Evolutionary conservation across 1,139 yeast species (phyloP), one percentile per base, ranked within the genome.

Genomic region (Taphrina betulina): DNA sequence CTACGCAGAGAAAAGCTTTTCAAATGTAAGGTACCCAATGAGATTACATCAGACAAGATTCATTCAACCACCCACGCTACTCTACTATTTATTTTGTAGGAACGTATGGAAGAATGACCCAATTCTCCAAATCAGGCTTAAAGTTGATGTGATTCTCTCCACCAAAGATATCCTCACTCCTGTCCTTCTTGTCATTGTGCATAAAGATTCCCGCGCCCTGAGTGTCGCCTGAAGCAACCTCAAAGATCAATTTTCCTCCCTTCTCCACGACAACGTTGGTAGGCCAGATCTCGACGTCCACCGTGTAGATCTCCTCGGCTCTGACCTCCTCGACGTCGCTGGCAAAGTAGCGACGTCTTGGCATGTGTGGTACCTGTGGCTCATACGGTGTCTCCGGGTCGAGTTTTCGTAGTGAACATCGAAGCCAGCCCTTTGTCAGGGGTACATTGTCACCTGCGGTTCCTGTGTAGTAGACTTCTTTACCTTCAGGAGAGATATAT

Each of bases 281-380:
- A n/a, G 41, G 41, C 41, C 41, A 36, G 22, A 36, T 36, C 16
- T 36, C 41, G 22, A 36, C 41, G 14, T 36, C 41, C 2, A 36
- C 24, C 3, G 41, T 36, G n/a, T 36, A 36, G 2, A 36, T 12
- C 7, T n/a, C 8, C 2, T 5, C 7, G 5, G 22, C 41, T 16
- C 12, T 17, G 2, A 36, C 3, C 5, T 16, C 12, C 41, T 36
- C 3, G 1, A 36, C 41, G 20, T 36, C 41, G 5, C 2, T 12
- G 17, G 12, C 16, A 26, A 12, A 36, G 14, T 36, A 36, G 8
- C 41, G 41, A 5, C 41, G 41, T 14, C 41, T 7, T 8, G 41
- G 41, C 41, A 36, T 36, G 16, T 36, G 22, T 2, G 41, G 41
- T 16, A 36, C 5, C n/a, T 16, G 3, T n/a, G 41, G 41, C 14